Base-by-base conservation (phyloP, 305 asterid species). In the Rubia peregrina region DNA sequence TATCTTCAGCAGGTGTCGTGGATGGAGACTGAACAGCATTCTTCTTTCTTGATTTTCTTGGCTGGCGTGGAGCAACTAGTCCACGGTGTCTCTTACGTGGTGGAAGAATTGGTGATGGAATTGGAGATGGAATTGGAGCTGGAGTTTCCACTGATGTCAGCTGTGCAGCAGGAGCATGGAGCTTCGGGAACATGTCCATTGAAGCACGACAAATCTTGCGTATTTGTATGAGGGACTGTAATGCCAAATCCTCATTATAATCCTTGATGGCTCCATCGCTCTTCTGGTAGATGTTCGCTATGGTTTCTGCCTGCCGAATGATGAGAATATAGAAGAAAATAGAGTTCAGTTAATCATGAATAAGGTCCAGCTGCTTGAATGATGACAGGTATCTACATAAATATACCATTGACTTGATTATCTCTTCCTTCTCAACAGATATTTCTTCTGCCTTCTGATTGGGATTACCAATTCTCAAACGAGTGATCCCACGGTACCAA, bases 1-100 rank as follows among this genome's bases (percentile, higher is more conserved):
- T 40, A 66, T 66, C 48, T 8, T 66, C 70, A 10, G 70, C 44
- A 44, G 70, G 70, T 8, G 7, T 12, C 21, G 41, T 9, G 21
- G 70, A 56, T 68, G 72, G 21, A 68, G 72, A 42, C 21, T 33
- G 21, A 30, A 8, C 41, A 69, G 41, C 64, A 36, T 5, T 55
- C 11, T 69, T 69, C 51, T 69, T 69, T 57, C 72, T 69, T 19
- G 72, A 69, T 69, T 69, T 69, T 56, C 64, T 69, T 69, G 72
- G 72, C 46, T 41, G 64, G 8, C 72, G 49, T 36, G 72, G 72
- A 68, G 72, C 72, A 69, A 69, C 72, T 9, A 69, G 72, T 40
- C 72, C 72, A 9, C 72, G 61, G 64, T 69, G 62, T 36, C 72
- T 69, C 64, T 69, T 69, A 53, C 72, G 64, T 6, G 64, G 51